Conservation (phyloP, 2,329 filamentous ascomycete genomes). For the Aspergillus tubingensis region DNA sequence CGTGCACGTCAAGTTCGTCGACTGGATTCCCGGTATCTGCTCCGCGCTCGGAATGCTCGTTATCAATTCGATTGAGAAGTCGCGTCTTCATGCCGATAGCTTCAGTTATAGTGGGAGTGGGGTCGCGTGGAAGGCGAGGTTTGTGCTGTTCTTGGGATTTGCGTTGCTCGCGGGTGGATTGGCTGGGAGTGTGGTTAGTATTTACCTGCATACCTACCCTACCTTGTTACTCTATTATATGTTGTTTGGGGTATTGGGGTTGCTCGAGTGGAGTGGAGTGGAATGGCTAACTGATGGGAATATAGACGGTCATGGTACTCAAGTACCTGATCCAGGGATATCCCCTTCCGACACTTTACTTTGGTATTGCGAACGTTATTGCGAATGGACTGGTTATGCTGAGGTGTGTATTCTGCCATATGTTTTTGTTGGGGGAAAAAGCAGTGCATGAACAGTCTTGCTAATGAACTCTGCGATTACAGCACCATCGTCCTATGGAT, state of each 20-base stretch:
- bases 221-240: background rate
- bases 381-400: constrained; percentile 67
- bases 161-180: constrained; percentile 68
- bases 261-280: background rate
- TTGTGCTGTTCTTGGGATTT: constrained; percentile 70
- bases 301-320: constrained; percentile 63
- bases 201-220: constrained; percentile 6
- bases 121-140: constrained; percentile 69
- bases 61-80: constrained; percentile 72
- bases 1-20: constrained; percentile 68
- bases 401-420: constrained; percentile 53
- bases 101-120: constrained; percentile 66
- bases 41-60: constrained; percentile 69
- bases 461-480: constrained; percentile 27
- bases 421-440: background rate
- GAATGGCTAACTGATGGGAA: constrained; percentile 11
- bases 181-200: constrained; percentile 62
- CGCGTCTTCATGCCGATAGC: constrained; percentile 62
- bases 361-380: constrained; percentile 67
- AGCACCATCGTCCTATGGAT: constrained; percentile 69
- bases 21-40: constrained; percentile 73
- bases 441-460: background rate
- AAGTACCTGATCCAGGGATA: constrained; percentile 67
- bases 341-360: constrained; percentile 63
- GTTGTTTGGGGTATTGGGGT: background rate